Base-by-base conservation (phyloP, 345 rosid genomes). In the Erodium maritimum region DNA sequence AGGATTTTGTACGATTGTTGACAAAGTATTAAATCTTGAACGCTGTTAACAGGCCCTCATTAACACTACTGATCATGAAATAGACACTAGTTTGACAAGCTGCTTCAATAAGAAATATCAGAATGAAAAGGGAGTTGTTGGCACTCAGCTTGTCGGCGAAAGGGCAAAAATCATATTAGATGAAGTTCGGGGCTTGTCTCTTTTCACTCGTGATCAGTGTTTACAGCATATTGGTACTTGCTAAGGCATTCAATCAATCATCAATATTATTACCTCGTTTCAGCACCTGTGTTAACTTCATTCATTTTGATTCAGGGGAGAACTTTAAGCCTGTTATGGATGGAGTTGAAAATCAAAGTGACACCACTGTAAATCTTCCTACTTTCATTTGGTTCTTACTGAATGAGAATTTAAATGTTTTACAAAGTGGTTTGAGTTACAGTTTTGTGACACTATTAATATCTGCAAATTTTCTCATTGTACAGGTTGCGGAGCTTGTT, bases 151-250 rank as follows among this genome's bases (percentile, higher is more conserved):
- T 42, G 69, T 83, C 23, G 80, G 87, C 62, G 96, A 87, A 83
- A 77, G 99, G 67, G 88, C 95, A 48, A 83, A 80, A 74, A 83
- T 93, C 67, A 83, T 93, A 63, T 88, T 89, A 37, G 88, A 87
- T 46, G 99, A 93, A 82, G 86, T 85, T 64, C 83, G 74, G 61
- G 82, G 70, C 66, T 55, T 80, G 73, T 76, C 75, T 42, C 86
- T 89, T 67, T 83, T 79, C 65, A 93, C 96, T 20, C 84, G 71
- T 57, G 74, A 68, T 55, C 89, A 85, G 55, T 93, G 99, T 64
- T 79, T 83, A 61, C 83, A 71, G 58, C 87, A 93, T 75, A 79
- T 93, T 54, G 99, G 99, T 93, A 66, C 56, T 53, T 57, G 37
- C 37, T 29, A 11, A 29, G 37, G 37, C 37, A 34, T 29, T 5